Percentiles rank a stretch among this genome's conserved stretches.
Conservation (phyloP, 305 asterid genomes). For the Salvia sclarea region DNA sequence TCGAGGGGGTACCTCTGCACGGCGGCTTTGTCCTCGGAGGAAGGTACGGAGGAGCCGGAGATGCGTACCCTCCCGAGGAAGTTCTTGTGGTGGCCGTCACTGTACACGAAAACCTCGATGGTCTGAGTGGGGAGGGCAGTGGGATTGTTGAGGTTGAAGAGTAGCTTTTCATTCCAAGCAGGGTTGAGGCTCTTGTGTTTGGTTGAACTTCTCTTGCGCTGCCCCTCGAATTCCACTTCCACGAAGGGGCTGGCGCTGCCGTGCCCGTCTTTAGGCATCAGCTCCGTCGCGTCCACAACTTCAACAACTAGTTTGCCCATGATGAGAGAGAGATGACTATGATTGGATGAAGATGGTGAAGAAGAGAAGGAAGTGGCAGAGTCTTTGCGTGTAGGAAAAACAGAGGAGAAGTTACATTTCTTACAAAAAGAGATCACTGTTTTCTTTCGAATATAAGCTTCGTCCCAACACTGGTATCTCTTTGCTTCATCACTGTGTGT, state of each 20-base stretch:
- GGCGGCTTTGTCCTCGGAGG: constrained; percentile 50
- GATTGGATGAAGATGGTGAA: constrained; percentile 23
- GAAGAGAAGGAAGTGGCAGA: not conserved
- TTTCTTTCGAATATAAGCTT: constrained; percentile 19
- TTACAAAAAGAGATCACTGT: constrained; percentile 18
- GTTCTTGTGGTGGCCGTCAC: constrained; percentile 63
- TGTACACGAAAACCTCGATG: constrained; percentile 64
- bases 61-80: constrained; percentile 80
- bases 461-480: constrained; percentile 32
- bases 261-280: constrained; percentile 91
- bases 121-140: constrained; percentile 40
- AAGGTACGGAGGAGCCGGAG: constrained; percentile 69
- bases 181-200: constrained; percentile 75
- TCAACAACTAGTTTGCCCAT: constrained; percentile 80
- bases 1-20: constrained; percentile 82
- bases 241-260: constrained; percentile 85
- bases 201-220: constrained; percentile 64
- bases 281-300: constrained; percentile 82
- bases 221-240: constrained; percentile 72
- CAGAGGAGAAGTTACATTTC: too few relatives aligned
- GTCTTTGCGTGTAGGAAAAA: too few relatives aligned
- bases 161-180: constrained; percentile 73
- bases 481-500: constrained; percentile 16
- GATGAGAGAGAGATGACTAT: constrained; percentile 30
- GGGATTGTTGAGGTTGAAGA: constrained; percentile 56